phyloP scores from a whole-genome alignment of 139 green algal genomes.

The Chlorella sorokiniana region DNA sequence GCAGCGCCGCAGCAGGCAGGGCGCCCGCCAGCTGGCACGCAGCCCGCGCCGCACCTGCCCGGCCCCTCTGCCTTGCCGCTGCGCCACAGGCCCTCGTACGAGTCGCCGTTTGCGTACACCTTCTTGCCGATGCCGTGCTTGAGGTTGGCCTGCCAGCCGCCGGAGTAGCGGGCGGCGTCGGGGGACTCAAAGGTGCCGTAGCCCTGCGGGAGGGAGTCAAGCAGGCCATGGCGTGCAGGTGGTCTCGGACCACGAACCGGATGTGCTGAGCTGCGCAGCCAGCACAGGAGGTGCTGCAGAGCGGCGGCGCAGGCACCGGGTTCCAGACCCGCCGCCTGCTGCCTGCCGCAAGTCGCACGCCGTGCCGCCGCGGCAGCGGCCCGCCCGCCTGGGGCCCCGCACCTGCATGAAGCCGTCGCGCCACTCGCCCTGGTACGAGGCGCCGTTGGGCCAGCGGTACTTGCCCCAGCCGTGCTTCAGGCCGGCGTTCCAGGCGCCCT shows the following conservation, averaged over 20 bases:
- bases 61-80: constrained; percentile 35
- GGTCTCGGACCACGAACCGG: too few relatives aligned
- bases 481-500: constrained; percentile 75
- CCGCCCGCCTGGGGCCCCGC: not conserved
- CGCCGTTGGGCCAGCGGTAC: constrained; percentile 76
- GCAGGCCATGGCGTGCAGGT: too few relatives aligned
- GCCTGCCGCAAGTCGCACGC: too few relatives aligned
- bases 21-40: too few relatives aligned
- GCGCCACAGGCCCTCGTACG: constrained; percentile 77
- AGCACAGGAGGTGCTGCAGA: too few relatives aligned
- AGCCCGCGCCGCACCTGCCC: constrained; percentile 27
- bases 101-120: constrained; percentile 75
- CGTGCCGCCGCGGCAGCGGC: too few relatives aligned
- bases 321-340: too few relatives aligned
- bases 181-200: constrained; percentile 71
- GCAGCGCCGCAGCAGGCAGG: too few relatives aligned
- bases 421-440: constrained; percentile 81
- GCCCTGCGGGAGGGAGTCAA: constrained; percentile 50
- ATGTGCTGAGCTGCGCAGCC: too few relatives aligned
- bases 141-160: constrained; percentile 69
- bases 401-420: constrained; percentile 67
- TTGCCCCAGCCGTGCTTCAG: constrained; percentile 73
- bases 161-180: constrained; percentile 72
- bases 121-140: constrained; percentile 87
- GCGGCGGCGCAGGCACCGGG: too few relatives aligned